These are phyloP conservation scores for Penicillium arizonense DNA, from an alignment of 495 filamentous ascomycete species.

Conservation along the genomic window DNA sequence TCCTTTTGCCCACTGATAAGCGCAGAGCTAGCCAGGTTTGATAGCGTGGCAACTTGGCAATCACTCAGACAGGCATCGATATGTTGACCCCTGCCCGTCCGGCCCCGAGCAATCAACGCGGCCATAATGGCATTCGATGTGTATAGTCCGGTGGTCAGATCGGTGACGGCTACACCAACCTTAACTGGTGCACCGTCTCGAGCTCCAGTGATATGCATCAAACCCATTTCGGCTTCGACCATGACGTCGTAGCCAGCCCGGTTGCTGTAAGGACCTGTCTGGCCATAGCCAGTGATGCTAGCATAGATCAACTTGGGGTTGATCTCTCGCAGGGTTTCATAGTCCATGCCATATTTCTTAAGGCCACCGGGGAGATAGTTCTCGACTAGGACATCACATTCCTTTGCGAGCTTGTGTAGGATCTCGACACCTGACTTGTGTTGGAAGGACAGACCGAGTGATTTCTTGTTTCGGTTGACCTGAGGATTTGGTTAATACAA, in stretches of 20 bases:
- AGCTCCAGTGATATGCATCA: conserved; percentile 96
- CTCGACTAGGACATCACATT: conserved; percentile 91
- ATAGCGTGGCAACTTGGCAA: conserved; percentile 88
- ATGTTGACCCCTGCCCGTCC: conserved; percentile 78
- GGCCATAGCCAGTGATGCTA: conserved; percentile 76
- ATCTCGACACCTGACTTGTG: conserved; percentile 79
- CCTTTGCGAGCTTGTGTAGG: conserved; percentile 76
- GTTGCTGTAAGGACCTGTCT: conserved; percentile 87
- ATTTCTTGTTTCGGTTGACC: conserved; percentile 98
- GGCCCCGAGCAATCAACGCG: conserved; percentile 69
- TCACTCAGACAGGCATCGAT: conserved; percentile 91
- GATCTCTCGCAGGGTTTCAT: conserved; percentile 68
- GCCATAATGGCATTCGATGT: conserved; percentile 98
- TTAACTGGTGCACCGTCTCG: conserved; percentile 91
- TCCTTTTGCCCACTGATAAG: conserved; percentile 88
- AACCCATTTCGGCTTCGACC: conserved; percentile 96
- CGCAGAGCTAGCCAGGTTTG: conserved; percentile 90
- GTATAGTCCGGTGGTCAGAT: conserved; percentile 94
- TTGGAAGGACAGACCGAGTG: conserved; percentile 85
- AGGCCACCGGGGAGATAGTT: conserved; percentile 92
- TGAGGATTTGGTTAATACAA: conserved; percentile 28
- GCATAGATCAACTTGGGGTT: conserved; percentile 74
- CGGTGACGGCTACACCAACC: conserved; percentile 95
- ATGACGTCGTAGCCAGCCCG: conserved; percentile 98
- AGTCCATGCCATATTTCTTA: conserved; percentile 91